These are phyloP conservation scores for Penicillium griseofulvum DNA, from an alignment of 2,329 filamentous ascomycete species.

Conservation along the genomic window DNA sequence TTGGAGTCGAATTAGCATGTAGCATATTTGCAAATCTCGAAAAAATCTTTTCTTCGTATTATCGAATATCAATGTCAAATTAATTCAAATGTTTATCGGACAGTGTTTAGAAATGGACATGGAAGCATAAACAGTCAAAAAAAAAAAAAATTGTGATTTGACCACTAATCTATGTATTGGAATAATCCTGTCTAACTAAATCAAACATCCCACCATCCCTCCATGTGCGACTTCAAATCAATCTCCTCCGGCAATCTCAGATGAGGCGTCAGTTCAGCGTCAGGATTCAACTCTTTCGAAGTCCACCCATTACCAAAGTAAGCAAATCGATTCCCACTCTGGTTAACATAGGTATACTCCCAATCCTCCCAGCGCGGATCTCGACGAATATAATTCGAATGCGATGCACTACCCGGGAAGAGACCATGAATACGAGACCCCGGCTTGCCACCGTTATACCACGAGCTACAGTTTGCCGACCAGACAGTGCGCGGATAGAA, in stretches of 20 bases:
- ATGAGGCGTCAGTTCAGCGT: slow-evolving; percentile 64
- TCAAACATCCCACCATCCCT: slow-evolving; percentile 63
- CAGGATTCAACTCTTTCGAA: slow-evolving; percentile 54
- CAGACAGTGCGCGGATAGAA: slow-evolving; percentile 53
- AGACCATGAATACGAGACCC: slow-evolving; percentile 65
- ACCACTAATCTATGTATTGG: neutral
- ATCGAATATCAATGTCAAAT: neutral
- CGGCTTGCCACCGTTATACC: slow-evolving; percentile 67
- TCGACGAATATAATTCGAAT: slow-evolving; percentile 58
- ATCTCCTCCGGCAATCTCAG: slow-evolving; percentile 55
- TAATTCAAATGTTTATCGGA: no score
- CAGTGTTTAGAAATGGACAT: neutral
- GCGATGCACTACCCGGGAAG: slow-evolving; percentile 67
- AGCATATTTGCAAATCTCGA: neutral
- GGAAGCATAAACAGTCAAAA: neutral
- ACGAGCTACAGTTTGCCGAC: slow-evolving; percentile 60
- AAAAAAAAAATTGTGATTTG: neutral
- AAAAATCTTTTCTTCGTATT: neutral
- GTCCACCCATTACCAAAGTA: slow-evolving; percentile 71
- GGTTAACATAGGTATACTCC: slow-evolving; percentile 51
- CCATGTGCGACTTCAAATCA: slow-evolving; percentile 62
- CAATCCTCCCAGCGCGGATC: slow-evolving; percentile 60
- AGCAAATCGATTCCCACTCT: slow-evolving; percentile 44
- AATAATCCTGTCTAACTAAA: neutral
- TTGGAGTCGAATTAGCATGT: slow-evolving; percentile 5